Percentiles rank a stretch among this genome's conserved stretches.
Conservation (phyloP, 2,329 filamentous ascomycete genomes). For the Clonostachys solani region DNA sequence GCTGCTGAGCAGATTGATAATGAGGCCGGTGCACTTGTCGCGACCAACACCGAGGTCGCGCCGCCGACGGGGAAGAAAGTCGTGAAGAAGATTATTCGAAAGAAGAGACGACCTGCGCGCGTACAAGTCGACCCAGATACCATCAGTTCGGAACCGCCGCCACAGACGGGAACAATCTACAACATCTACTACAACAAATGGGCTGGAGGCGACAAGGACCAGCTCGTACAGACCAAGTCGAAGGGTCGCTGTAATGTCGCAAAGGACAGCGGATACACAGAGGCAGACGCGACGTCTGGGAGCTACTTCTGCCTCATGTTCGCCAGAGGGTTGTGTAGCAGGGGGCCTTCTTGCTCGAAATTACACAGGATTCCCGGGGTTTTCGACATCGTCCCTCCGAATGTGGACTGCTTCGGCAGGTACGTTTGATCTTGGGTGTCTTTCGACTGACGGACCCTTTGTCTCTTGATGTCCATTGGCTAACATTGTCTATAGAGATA, state of each 20-base stretch:
- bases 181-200: conserved; percentile 99
- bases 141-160: conserved; percentile 78
- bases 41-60: conserved; percentile 37
- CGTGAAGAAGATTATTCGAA: conserved; percentile 85
- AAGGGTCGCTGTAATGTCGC: conserved; percentile 84
- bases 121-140: conserved; percentile 85
- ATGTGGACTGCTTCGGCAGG: conserved; percentile 78
- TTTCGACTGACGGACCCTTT: neutral
- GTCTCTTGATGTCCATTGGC: conserved; percentile 33
- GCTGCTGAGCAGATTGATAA: conserved; percentile 11
- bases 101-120: conserved; percentile 84
- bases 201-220: conserved; percentile 73
- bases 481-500: conserved; percentile 52
- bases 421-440: neutral
- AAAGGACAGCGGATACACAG: conserved; percentile 74
- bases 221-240: conserved; percentile 53
- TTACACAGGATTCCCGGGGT: conserved; percentile 83
- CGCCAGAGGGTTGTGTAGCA: conserved; percentile 75
- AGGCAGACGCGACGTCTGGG: conserved; percentile 71
- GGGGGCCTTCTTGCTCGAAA: conserved; percentile 90
- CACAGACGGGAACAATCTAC: conserved; percentile 91
- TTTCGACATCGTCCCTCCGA: conserved; percentile 88
- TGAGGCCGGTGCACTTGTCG: conserved; percentile 25
- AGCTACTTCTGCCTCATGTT: conserved; percentile 94
- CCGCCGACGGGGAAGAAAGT: conserved; percentile 52